Base-by-base conservation (phyloP, 1,139 yeast genomes). In the Blastobotrys aristatus region DNA sequence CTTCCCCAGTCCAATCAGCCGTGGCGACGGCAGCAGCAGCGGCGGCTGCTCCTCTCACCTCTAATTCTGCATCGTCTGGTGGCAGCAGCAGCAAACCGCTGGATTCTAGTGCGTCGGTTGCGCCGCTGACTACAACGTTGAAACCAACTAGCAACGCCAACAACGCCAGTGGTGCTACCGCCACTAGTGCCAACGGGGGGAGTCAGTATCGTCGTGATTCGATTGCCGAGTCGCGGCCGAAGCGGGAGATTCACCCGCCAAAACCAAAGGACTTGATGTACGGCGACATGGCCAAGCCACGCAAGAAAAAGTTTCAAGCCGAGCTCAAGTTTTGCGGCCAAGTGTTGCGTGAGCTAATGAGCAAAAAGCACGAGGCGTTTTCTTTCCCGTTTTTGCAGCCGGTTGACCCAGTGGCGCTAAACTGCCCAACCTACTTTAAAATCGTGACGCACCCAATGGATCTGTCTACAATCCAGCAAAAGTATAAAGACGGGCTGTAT, bases 161-260 rank as follows among this genome's bases (percentile, higher is more conserved):
- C 43, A 53, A 55, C 10, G 57, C 55, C 14, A 43, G 43, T n/a
- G n/a, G n/a, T n/a, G n/a, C n/a, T 30, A 51, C 55, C 2, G 50
- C 57, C 11, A 44, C 43, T 14, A 36, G 37, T 10, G 47, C 72
- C 2, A 69, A 76, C 33, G 80, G 80, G 10, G 70, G 76, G 24
- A 82, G 79, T 35, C 72, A 65, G 51, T 76, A 76, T 53, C 75
- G 95, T 61, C 75, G 95, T 50, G 88, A 80, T 45, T 71, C 79
- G 4, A 68, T 75, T n/a, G 74, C 74, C 2, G 77, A 72, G 41
- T 82, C 82, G 37, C 77, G 98, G 56, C 97, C 98, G 39, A 90
- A 90, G 69, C 80, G 99, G 57, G 95, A 89, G 59, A 88, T 92
- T 44, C 97, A 90, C 63, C 98, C 98, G 2, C 98, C 98, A 47